Percentiles rank a stretch among this genome's conserved stretches.
These are phyloP conservation scores for Neospora caninum DNA, from an alignment of 169 alveolate species.

Conservation along the genomic window DNA sequence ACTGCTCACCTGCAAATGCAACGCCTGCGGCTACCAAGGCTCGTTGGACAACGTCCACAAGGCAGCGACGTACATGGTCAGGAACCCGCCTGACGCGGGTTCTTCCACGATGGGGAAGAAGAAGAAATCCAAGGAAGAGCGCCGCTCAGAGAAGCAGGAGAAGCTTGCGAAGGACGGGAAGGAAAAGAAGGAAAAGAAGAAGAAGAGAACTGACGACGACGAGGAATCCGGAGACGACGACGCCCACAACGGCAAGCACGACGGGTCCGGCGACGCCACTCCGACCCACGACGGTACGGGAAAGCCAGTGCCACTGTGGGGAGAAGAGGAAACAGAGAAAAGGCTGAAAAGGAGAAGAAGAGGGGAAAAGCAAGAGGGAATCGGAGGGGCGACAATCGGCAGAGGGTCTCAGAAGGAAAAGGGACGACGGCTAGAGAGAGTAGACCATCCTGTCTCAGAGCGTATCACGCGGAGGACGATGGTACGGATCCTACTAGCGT, in stretches of 20 bases:
- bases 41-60: conserved; percentile 95
- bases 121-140: conserved; percentile 68
- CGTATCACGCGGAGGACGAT: too few relatives aligned
- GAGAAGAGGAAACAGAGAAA: neutral
- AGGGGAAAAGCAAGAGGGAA: neutral
- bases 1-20: conserved; percentile 89
- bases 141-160: conserved; percentile 58
- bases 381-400: conserved; percentile 50
- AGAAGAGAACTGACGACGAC: conserved; percentile 39
- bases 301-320: neutral
- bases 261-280: conserved; percentile 50
- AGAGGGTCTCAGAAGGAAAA: conserved; percentile 58
- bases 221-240: neutral
- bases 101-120: conserved; percentile 79
- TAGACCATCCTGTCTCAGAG: too few relatives aligned
- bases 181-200: conserved; percentile 71
- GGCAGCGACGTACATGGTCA: conserved; percentile 94
- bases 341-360: neutral
- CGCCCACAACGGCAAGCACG: neutral
- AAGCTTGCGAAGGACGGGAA: conserved; percentile 32
- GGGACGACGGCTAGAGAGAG: conserved; percentile 32
- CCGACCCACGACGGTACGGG: conserved; percentile 48
- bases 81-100: conserved; percentile 92
- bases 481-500: too few relatives aligned
- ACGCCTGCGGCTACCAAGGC: conserved; percentile 97